phyloP scores from a whole-genome alignment of 331 rosid genomes.

The Arachis monticola region DNA sequence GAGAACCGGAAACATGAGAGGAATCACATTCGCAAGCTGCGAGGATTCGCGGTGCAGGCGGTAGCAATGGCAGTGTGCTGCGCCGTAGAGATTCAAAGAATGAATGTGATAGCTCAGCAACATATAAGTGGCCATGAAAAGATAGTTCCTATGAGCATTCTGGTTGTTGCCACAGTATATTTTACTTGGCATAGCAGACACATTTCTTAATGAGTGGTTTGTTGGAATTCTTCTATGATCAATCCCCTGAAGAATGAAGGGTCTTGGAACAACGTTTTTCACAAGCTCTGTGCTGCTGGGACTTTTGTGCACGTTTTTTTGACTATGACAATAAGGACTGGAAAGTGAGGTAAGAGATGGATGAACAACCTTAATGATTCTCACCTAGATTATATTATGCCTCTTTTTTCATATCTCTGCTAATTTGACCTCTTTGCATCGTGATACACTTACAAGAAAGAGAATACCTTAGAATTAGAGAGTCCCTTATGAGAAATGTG shows the following conservation, averaged over 20 bases:
- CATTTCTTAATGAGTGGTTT: slow-evolving; percentile 68
- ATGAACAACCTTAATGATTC: slow-evolving; percentile 65
- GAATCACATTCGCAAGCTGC: no score
- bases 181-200: slow-evolving; percentile 64
- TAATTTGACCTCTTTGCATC: no score
- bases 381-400: slow-evolving; percentile 79
- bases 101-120: slow-evolving; percentile 45
- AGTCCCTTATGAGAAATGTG: background rate
- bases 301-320: slow-evolving; percentile 72
- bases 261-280: slow-evolving; percentile 77
- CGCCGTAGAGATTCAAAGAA: slow-evolving; percentile 56
- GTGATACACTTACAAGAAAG: slow-evolving; percentile 69
- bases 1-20: slow-evolving; percentile 59
- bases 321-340: slow-evolving; percentile 55
- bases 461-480: slow-evolving; percentile 1
- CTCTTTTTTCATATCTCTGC: slow-evolving; percentile 56
- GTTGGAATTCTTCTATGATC: slow-evolving; percentile 82
- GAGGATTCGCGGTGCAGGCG: no score
- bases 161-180: slow-evolving; percentile 78
- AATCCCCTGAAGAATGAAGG: slow-evolving; percentile 88
- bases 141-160: slow-evolving; percentile 73
- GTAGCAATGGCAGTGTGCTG: slow-evolving; percentile 52
- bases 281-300: slow-evolving; percentile 77
- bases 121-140: slow-evolving; percentile 54
- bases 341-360: slow-evolving; percentile 64